Conservation (phyloP, 2,329 filamentous ascomycete genomes). For the Neonectria sp. region DNA sequence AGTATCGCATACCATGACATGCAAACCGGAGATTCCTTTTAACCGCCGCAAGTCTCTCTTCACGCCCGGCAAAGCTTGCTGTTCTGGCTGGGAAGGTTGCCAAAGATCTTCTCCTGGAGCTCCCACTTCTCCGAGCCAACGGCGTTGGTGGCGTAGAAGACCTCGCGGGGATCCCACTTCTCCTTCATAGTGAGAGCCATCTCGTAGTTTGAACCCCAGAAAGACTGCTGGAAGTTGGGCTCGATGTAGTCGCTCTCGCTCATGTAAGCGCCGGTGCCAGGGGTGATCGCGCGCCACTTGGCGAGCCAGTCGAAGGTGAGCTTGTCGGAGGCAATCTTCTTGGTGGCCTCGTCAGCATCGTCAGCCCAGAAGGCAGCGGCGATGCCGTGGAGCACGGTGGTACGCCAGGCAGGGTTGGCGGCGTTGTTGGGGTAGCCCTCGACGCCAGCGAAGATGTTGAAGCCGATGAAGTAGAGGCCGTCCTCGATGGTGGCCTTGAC, state of each 20-base stretch:
- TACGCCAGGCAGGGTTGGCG: conserved; percentile 37
- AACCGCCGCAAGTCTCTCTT: neutral
- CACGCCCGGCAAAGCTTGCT: conserved; percentile 34
- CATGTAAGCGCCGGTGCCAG: conserved; percentile 62
- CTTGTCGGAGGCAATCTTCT: conserved; percentile 29
- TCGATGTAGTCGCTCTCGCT: conserved; percentile 68
- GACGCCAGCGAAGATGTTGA: conserved; percentile 32
- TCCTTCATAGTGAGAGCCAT: conserved; percentile 62
- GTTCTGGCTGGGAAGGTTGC: conserved; percentile 34
- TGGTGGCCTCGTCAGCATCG: conserved; percentile 22
- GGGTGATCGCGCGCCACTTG: conserved; percentile 46
- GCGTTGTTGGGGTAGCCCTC: conserved; percentile 30
- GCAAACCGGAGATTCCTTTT: too few species aligned
- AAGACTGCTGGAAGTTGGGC: conserved; percentile 60
- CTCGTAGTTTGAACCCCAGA: conserved; percentile 64
- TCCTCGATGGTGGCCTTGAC: conserved; percentile 34
- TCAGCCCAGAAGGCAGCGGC: conserved; percentile 31
- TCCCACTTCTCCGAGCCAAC: conserved; percentile 68
- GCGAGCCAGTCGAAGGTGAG: conserved; percentile 30
- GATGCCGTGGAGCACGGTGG: conserved; percentile 31
- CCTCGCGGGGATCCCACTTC: conserved; percentile 59
- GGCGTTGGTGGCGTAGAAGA: conserved; percentile 65
- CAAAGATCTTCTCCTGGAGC: conserved; percentile 47
- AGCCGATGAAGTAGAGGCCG: conserved; percentile 35
- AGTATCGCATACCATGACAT: neutral